Evolutionary conservation across 495 filamentous ascomycete species (phyloP).

Genomic region (Thermochaetoides thermophila): DNA sequence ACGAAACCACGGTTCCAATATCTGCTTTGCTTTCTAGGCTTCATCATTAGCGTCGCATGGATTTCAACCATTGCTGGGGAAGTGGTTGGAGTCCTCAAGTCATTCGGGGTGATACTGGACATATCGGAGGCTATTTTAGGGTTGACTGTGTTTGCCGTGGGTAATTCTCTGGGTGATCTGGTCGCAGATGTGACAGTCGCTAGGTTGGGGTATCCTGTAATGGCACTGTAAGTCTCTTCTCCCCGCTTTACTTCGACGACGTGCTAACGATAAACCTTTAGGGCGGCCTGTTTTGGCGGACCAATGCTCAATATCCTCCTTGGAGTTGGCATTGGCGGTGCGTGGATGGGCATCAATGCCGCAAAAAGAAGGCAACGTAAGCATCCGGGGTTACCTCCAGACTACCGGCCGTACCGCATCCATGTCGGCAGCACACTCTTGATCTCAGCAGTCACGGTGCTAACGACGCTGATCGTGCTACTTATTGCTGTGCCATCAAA

Average conservation of each 20-base stretch:
- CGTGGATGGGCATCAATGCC: constrained; percentile 61
- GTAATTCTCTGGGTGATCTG: constrained; percentile 87
- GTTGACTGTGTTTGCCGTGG: constrained; percentile 90
- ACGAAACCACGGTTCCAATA: constrained; percentile 52
- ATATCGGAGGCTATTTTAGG: constrained; percentile 95
- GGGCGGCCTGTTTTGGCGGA: constrained; percentile 84
- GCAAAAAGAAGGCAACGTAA: constrained; percentile 38
- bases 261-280: constrained; percentile 11
- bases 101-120: constrained; percentile 77
- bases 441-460: constrained; percentile 63
- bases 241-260: no score
- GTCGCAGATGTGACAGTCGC: constrained; percentile 94
- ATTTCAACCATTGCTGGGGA: constrained; percentile 93
- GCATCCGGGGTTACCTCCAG: constrained; percentile 39
- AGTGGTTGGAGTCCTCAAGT: constrained; percentile 89
- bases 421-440: constrained; percentile 71
- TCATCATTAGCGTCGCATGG: constrained; percentile 83
- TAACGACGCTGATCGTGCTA: constrained; percentile 65
- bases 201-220: constrained; percentile 83
- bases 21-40: constrained; percentile 77
- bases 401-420: constrained; percentile 57
- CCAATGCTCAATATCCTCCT: constrained; percentile 96
- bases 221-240: constrained; percentile 54
- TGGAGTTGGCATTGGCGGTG: constrained; percentile 76
- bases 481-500: constrained; percentile 74